Evolutionary conservation across 2,329 filamentous ascomycete genomes (phyloP).

Genomic region (Coniochaeta prunicola): DNA sequence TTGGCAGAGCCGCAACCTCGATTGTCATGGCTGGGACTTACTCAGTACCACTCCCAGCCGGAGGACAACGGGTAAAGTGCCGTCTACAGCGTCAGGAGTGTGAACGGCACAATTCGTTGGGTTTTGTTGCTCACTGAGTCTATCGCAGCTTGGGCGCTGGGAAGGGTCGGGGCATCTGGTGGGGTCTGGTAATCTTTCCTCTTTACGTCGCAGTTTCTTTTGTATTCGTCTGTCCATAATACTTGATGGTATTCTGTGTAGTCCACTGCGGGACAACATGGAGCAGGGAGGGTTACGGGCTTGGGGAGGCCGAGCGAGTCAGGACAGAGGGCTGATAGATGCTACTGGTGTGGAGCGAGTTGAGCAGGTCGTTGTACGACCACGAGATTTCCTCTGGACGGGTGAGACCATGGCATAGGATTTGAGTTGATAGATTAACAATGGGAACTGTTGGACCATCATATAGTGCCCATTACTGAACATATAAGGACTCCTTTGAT

Average conservation of each 20-base stretch:
- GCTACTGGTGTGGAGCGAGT: not conserved
- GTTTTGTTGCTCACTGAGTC: not conserved
- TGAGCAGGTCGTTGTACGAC: not conserved
- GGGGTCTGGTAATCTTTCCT: constrained; percentile 7
- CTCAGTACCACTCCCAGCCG: too few relatives aligned
- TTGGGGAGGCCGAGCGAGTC: not conserved
- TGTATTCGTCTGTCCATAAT: constrained; percentile 13
- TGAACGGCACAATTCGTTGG: not conserved
- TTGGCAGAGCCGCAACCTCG: not conserved
- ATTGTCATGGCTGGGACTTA: not conserved
- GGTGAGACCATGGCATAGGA: not conserved
- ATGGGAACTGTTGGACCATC: not conserved
- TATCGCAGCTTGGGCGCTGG: constrained; percentile 3
- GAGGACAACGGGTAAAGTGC: not conserved
- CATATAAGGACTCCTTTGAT: too few relatives aligned
- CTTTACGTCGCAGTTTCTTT: constrained; percentile 16
- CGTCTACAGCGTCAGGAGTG: not conserved
- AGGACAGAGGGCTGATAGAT: not conserved
- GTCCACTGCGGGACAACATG: not conserved
- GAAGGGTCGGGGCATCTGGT: constrained; percentile 7
- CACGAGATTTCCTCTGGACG: not conserved
- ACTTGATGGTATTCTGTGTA: not conserved
- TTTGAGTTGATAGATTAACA: not conserved
- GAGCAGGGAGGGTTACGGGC: not conserved
- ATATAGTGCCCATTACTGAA: too few relatives aligned